These are phyloP conservation scores for Stropharia rugosoannulata DNA, from an alignment of 768 basidiomycete genomes.

Conservation along the genomic window DNA sequence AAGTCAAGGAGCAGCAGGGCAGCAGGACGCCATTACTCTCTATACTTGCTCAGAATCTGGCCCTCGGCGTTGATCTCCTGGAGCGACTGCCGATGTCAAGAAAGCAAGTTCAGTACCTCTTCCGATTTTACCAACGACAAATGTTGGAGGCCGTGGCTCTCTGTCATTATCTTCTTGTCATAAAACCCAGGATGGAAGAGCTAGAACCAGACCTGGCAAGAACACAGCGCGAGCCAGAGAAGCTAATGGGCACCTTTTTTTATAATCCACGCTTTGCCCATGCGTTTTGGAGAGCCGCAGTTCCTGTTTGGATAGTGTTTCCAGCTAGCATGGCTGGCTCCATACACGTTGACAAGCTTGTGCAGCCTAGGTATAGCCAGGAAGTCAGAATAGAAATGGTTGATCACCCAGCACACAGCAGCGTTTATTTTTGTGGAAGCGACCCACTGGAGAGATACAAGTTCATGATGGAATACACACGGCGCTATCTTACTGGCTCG, in stretches of 20 bases:
- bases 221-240: background rate
- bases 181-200: background rate
- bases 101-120: slow-evolving; percentile 1
- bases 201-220: background rate
- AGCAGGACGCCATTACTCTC: background rate
- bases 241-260: slow-evolving; percentile 2
- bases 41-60: background rate
- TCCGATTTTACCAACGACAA: slow-evolving; percentile 1
- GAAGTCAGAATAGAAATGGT: background rate
- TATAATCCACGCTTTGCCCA: background rate
- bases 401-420: background rate
- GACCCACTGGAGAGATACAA: background rate
- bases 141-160: background rate
- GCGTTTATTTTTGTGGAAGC: background rate
- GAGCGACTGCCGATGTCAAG: slow-evolving; percentile 1
- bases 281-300: background rate
- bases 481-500: slow-evolving; percentile 1
- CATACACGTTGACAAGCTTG: slow-evolving; percentile 2
- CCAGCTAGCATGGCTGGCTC: slow-evolving; percentile 1
- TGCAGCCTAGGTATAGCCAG: background rate
- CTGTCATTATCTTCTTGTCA: background rate
- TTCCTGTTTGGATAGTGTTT: slow-evolving; percentile 8
- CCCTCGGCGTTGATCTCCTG: background rate
- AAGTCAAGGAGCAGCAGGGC: background rate
- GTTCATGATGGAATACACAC: background rate